These are phyloP conservation scores for Knoxdaviesia capensis DNA, from an alignment of 2,329 filamentous ascomycete species.

Conservation along the genomic window DNA sequence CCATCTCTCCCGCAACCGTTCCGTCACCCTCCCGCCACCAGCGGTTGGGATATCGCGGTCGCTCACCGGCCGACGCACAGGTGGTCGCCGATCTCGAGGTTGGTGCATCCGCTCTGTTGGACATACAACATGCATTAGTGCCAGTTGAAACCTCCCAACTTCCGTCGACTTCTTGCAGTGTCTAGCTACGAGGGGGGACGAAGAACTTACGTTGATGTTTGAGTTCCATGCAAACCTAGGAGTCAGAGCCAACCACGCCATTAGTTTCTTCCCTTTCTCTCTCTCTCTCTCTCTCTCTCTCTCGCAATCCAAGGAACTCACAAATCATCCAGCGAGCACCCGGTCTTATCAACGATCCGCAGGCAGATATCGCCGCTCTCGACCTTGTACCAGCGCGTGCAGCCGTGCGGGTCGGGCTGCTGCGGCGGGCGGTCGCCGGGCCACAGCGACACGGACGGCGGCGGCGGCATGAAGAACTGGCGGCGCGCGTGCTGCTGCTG, in stretches of 20 bases:
- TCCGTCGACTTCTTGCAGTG: not conserved
- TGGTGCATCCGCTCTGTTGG: conserved; percentile 2
- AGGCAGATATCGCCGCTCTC: conserved; percentile 3
- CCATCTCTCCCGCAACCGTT: not conserved
- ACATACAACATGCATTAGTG: not conserved
- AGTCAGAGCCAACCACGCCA: too few species aligned
- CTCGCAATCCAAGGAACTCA: not conserved
- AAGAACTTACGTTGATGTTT: conserved; percentile 1
- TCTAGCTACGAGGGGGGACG: not conserved
- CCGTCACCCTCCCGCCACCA: too few species aligned
- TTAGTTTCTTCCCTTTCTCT: too few species aligned
- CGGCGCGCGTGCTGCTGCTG: too few species aligned
- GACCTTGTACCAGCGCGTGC: conserved; percentile 3
- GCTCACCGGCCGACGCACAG: not conserved
- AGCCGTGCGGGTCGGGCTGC: too few species aligned
- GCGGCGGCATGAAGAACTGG: too few species aligned
- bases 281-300: too few species aligned
- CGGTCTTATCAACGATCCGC: not conserved
- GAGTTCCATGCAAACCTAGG: not conserved
- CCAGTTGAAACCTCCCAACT: not conserved
- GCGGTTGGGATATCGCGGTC: not conserved
- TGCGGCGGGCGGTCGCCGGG: too few species aligned
- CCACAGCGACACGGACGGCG: too few species aligned
- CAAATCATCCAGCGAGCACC: conserved; percentile 1
- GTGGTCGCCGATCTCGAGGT: conserved; percentile 2